These are phyloP conservation scores for Backusella liffmaniae DNA, from an alignment of 192 early-diverging fungal genomes.

Conservation along the genomic window DNA sequence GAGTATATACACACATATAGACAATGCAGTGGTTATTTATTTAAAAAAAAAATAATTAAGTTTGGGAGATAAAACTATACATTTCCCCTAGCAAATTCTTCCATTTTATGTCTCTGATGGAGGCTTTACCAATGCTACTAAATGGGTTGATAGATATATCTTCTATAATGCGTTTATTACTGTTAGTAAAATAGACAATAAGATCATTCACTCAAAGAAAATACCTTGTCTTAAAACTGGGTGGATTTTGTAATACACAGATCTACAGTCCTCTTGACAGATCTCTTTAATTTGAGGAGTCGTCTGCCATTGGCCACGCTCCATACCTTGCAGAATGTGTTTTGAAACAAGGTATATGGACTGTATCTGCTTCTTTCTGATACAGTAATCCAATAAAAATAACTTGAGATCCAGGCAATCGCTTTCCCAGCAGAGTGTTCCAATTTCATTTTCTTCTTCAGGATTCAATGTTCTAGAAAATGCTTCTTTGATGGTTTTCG, in stretches of 20 bases:
- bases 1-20: too few species aligned
- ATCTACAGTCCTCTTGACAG: not conserved
- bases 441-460: not conserved
- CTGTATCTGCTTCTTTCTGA: not conserved
- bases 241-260: not conserved
- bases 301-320: not conserved
- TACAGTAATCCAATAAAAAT: constrained; percentile 1
- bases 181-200: not conserved
- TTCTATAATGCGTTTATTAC: not conserved
- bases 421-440: not conserved
- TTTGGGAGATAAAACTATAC: not conserved
- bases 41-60: not conserved
- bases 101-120: not conserved
- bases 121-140: not conserved
- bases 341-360: not conserved
- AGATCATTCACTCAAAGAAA: not conserved
- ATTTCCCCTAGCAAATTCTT: not conserved
- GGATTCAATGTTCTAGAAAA: not conserved
- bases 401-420: not conserved
- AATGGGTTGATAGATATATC: not conserved
- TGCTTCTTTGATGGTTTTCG: not conserved
- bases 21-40: too few species aligned
- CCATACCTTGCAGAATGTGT: not conserved
- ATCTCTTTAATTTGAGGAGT: not conserved
- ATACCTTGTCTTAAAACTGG: not conserved